Conservation (phyloP, 2,329 filamentous ascomycete species). For the Exophiala calicioides region DNA sequence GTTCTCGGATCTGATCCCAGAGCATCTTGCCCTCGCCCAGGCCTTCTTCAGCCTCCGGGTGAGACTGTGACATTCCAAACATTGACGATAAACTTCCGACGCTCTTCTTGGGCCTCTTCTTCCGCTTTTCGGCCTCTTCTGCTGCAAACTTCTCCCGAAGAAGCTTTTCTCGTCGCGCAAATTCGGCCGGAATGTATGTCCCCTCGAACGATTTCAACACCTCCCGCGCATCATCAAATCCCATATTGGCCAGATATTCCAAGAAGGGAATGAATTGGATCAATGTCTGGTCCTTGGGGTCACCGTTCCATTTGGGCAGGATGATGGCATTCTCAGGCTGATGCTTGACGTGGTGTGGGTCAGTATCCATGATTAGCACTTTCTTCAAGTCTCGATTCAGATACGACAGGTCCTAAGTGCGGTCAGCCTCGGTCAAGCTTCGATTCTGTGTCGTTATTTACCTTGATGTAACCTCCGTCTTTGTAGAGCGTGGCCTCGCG, state of each 20-base stretch:
- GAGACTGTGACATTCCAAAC: slow-evolving; percentile 72
- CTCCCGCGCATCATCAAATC: slow-evolving; percentile 80
- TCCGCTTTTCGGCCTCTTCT: slow-evolving; percentile 63
- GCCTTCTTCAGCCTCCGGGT: slow-evolving; percentile 60
- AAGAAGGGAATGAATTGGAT: slow-evolving; percentile 92
- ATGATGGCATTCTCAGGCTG: slow-evolving; percentile 98
- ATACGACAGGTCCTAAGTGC: slow-evolving; percentile 81
- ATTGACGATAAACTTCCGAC: slow-evolving; percentile 69
- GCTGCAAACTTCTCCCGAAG: slow-evolving; percentile 78
- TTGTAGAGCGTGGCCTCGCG: slow-evolving; percentile 97
- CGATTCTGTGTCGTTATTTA: slow-evolving; percentile 42
- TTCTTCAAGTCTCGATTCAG: slow-evolving; percentile 95
- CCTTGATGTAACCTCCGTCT: slow-evolving; percentile 95
- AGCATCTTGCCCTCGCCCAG: slow-evolving; percentile 94
- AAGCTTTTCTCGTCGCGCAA: slow-evolving; percentile 81
- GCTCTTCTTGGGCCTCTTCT: slow-evolving; percentile 61
- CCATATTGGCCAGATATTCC: slow-evolving; percentile 95
- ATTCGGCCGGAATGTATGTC: slow-evolving; percentile 85
- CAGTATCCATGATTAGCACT: slow-evolving; percentile 90
- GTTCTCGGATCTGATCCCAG: slow-evolving; percentile 88
- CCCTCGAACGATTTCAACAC: slow-evolving; percentile 87
- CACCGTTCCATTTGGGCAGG: slow-evolving; percentile 84
- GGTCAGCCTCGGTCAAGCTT: slow-evolving; percentile 28
- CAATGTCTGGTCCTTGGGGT: slow-evolving; percentile 79
- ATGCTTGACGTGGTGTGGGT: slow-evolving; percentile 74